Conservation (phyloP, 2,329 filamentous ascomycete species). For the Calonectria leucothoes region DNA sequence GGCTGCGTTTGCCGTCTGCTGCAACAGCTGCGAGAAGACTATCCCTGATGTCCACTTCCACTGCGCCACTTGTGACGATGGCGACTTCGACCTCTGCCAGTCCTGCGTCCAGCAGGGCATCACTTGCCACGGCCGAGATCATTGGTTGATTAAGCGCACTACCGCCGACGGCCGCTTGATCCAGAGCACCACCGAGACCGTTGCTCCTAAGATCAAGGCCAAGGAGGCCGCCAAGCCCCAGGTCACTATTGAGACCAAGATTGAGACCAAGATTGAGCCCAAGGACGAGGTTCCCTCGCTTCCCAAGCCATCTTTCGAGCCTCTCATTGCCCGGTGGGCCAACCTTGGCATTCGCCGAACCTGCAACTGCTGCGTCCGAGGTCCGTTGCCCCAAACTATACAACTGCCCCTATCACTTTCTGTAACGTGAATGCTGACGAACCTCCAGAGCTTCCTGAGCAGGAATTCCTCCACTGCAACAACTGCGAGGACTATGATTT, state of each 20-base stretch:
- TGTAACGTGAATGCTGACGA: constrained; percentile 23
- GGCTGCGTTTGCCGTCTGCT: constrained; percentile 82
- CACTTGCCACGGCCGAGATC: constrained; percentile 80
- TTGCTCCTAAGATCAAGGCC: constrained; percentile 71
- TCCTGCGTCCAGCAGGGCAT: constrained; percentile 80
- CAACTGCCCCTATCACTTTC: neutral
- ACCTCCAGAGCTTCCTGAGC: constrained; percentile 73
- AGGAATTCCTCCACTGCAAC: constrained; percentile 86
- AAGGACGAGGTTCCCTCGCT: constrained; percentile 28
- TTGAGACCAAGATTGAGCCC: constrained; percentile 25
- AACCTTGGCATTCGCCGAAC: constrained; percentile 64
- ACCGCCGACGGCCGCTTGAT: constrained; percentile 83
- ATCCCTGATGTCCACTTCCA: constrained; percentile 91
- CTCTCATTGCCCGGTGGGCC: constrained; percentile 32
- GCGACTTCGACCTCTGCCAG: constrained; percentile 94
- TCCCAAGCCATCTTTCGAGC: constrained; percentile 35
- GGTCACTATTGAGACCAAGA: constrained; percentile 33
- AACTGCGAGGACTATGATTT: constrained; percentile 92
- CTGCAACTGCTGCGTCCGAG: constrained; percentile 73
- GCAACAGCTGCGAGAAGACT: constrained; percentile 86
- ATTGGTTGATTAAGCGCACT: constrained; percentile 95
- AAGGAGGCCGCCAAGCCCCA: constrained; percentile 26
- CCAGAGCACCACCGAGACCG: constrained; percentile 86
- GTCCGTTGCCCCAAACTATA: constrained; percentile 36
- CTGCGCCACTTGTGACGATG: constrained; percentile 91